Conservation (phyloP, 2,329 filamentous ascomycete species). For the Neonectria punicea region DNA sequence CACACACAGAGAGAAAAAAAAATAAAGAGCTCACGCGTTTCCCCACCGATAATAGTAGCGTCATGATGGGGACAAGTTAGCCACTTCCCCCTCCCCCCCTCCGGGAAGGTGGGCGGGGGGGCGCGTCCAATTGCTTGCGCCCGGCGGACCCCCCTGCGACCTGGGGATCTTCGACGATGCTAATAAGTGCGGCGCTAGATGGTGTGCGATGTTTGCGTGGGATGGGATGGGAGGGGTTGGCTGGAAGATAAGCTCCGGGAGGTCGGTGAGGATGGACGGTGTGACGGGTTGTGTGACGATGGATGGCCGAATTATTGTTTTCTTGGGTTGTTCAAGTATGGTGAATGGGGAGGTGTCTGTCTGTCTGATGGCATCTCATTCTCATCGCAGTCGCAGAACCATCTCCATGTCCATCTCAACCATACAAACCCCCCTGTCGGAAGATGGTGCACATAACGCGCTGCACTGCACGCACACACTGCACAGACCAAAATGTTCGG, state of each 20-base stretch:
- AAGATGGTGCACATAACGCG: constrained; percentile 13
- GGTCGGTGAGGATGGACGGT: constrained; percentile 33
- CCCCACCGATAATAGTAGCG: constrained; percentile 37
- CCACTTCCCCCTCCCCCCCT: background rate
- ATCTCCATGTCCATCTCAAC: background rate
- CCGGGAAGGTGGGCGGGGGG: background rate
- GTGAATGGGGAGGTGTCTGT: background rate
- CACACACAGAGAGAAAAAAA: constrained; percentile 17
- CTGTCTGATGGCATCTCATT: constrained; percentile 7
- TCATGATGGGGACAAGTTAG: constrained; percentile 27
- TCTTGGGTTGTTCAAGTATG: background rate
- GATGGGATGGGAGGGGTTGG: background rate
- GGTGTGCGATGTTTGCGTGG: background rate
- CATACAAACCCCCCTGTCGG: constrained; percentile 5
- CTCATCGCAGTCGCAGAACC: background rate
- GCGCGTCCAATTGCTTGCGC: constrained; percentile 10
- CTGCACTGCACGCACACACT: background rate
- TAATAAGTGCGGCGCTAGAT: no score
- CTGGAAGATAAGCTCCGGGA: constrained; percentile 37
- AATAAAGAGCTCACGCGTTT: constrained; percentile 41
- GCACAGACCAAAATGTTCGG: background rate
- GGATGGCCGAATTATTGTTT: background rate
- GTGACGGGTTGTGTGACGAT: no score
- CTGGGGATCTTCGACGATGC: background rate
- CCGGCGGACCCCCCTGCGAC: background rate